Conservation (phyloP, 2,329 filamentous ascomycete species). For the Cladosporium sp. region DNA sequence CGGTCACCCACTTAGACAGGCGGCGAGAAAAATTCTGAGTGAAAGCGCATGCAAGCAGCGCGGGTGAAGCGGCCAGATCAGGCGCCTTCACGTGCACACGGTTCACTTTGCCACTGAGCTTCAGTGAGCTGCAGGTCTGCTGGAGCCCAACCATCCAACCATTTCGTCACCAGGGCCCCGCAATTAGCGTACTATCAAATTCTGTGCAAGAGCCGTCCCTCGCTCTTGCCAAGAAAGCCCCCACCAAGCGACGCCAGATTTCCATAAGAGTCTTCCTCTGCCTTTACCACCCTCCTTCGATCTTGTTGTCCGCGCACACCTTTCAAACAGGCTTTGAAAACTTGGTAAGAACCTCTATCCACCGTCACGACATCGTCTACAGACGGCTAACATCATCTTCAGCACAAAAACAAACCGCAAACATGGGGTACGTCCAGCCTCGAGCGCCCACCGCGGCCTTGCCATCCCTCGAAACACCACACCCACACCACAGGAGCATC, state of each 20-base stretch:
- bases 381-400: slow-evolving; percentile 11
- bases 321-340: slow-evolving; percentile 27
- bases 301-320: slow-evolving; percentile 30
- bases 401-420: slow-evolving; percentile 45
- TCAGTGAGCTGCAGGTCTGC: slow-evolving; percentile 9
- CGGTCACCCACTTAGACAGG: slow-evolving; percentile 13
- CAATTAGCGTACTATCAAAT: slow-evolving; percentile 20
- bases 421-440: slow-evolving; percentile 60
- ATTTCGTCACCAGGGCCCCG: slow-evolving; percentile 17
- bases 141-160: slow-evolving; percentile 9
- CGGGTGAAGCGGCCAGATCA: slow-evolving; percentile 12
- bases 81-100: slow-evolving; percentile 19
- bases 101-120: slow-evolving; percentile 13
- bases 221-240: slow-evolving; percentile 17
- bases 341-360: slow-evolving; percentile 25
- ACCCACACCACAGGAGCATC: slow-evolving; percentile 23
- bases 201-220: slow-evolving; percentile 20
- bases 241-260: neutral
- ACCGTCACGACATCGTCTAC: neutral
- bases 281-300: slow-evolving; percentile 16
- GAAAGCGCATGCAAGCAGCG: slow-evolving; percentile 8
- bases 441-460: slow-evolving; percentile 25
- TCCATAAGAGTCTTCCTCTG: slow-evolving; percentile 26
- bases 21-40: slow-evolving; percentile 16
- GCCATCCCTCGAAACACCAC: slow-evolving; percentile 7